Conservation (phyloP, 1,284 basidiomycete species). For the Heterobasidion irregulare region DNA sequence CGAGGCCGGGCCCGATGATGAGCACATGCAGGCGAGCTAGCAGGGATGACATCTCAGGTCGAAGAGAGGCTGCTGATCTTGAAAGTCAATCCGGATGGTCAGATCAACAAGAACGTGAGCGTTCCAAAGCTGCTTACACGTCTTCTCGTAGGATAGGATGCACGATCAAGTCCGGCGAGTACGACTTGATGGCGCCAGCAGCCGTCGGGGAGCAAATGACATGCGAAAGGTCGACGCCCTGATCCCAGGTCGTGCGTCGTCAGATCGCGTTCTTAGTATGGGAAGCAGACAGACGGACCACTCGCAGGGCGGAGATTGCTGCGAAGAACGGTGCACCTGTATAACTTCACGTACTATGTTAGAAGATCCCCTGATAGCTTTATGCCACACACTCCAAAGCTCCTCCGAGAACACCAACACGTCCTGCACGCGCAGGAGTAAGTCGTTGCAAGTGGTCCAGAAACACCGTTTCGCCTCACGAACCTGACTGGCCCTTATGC, state of each 20-base stretch:
- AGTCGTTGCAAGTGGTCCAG: background rate
- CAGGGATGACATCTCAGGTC: conserved; percentile 57
- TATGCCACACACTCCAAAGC: conserved; percentile 68
- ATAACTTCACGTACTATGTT: conserved; percentile 43
- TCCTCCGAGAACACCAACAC: conserved; percentile 91
- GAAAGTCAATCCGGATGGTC: background rate
- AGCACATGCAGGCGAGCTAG: conserved; percentile 86
- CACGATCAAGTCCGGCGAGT: conserved; percentile 93
- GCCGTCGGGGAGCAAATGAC: conserved; percentile 94
- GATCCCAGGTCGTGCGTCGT: conserved; percentile 1
- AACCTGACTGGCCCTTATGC: conserved; percentile 95
- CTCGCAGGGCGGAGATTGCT: conserved; percentile 77
- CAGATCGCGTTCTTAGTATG: background rate
- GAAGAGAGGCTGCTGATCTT: conserved; percentile 41
- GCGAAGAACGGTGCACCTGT: conserved; percentile 96
- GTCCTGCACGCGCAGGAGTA: conserved; percentile 33
- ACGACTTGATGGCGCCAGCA: conserved; percentile 89
- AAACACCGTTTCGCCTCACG: conserved; percentile 13
- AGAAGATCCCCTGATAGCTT: background rate
- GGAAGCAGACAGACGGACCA: conserved; percentile 38
- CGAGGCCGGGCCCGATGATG: conserved; percentile 89
- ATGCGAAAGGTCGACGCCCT: conserved; percentile 94
- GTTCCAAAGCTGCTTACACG: conserved; percentile 15
- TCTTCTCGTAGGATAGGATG: conserved; percentile 80
- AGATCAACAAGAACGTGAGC: background rate